Conservation (phyloP, 208 protist species). For the Trypanosoma cruzi region DNA sequence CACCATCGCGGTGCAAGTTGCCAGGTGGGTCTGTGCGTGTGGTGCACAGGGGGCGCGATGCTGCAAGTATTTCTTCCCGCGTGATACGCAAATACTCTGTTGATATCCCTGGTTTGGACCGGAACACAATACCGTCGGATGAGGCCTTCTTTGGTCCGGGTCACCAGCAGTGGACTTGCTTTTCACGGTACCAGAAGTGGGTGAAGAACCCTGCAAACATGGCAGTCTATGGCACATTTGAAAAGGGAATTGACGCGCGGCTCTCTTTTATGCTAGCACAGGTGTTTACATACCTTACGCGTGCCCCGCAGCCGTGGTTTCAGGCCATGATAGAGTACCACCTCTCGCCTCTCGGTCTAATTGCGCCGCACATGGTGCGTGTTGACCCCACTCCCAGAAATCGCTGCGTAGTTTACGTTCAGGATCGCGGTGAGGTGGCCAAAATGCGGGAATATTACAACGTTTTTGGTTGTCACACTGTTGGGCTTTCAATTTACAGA, state of each 20-base stretch:
- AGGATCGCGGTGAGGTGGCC: conserved; percentile 28
- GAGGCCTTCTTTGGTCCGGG: conserved; percentile 22
- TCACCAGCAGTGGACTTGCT: conserved; percentile 17
- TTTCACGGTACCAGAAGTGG: conserved; percentile 21
- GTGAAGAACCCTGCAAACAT: conserved; percentile 19
- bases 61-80: neutral
- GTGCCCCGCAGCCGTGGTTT: conserved; percentile 41
- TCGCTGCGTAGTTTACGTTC: conserved; percentile 24
- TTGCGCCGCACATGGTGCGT: neutral
- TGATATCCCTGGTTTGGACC: conserved; percentile 16
- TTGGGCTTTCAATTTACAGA: conserved; percentile 18
- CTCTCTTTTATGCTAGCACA: conserved; percentile 35
- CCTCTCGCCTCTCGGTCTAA: conserved; percentile 4
- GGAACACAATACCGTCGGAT: conserved; percentile 28
- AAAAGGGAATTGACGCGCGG: conserved; percentile 16
- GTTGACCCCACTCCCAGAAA: neutral
- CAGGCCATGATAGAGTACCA: conserved; percentile 25
- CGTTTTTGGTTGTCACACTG: conserved; percentile 36
- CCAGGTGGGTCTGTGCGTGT: neutral
- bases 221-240: conserved; percentile 29
- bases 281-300: conserved; percentile 26
- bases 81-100: conserved; percentile 30
- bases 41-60: conserved; percentile 1
- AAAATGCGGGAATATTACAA: conserved; percentile 43
- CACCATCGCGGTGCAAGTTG: conserved; percentile 18